Base-by-base conservation (phyloP, 805 yeast genomes). In the Candida glaebosa region DNA sequence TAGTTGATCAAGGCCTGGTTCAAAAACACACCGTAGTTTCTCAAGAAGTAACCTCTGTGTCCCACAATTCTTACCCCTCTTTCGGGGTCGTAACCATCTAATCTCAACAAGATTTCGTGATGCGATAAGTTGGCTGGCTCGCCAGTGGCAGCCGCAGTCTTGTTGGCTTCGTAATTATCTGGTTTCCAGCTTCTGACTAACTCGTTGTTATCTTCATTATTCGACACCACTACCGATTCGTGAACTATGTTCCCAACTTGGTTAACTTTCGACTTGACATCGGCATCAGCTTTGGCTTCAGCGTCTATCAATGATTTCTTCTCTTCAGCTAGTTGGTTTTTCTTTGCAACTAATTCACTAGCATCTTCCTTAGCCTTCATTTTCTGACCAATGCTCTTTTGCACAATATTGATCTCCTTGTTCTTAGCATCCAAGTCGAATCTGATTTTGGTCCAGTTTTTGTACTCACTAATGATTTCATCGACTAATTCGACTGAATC, bases 51-150 rank as follows among this genome's bases (percentile, higher is more conserved):
- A 51, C 99, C 99, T 73, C 99, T 87, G 78, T 93, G 99, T 53
- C 99, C 99, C 45, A 91, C 90, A 53, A 93, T 83, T 71, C 88
- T 87, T 47, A 88, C 96, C 67, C 99, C 99, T 73, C 99, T 85
- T 71, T 93, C 98, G 52, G 97, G 97, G 63, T 93, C 99, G 65
- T 90, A 93, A 51, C 99, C 99, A 61, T 93, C 97, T 53, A 93
- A 75, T 71, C 97, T 84, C 55, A 95, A 76, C 52, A 93, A 75
- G 41, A 93, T 84, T 73, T 93, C 99, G 62, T 93, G 98, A 64
- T 93, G 99, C 24, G 98, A 90, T 61, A 91, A 78, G 25, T 68
- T 68, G 44, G 95, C 95, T 49, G 81, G 81, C 38, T 76, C 73
- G 47, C 86, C 85, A 40, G 95, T 83, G 37, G 84, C 91, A 54